phyloP scores from a whole-genome alignment of 345 rosid species.

The Pistacia integerrima region DNA sequence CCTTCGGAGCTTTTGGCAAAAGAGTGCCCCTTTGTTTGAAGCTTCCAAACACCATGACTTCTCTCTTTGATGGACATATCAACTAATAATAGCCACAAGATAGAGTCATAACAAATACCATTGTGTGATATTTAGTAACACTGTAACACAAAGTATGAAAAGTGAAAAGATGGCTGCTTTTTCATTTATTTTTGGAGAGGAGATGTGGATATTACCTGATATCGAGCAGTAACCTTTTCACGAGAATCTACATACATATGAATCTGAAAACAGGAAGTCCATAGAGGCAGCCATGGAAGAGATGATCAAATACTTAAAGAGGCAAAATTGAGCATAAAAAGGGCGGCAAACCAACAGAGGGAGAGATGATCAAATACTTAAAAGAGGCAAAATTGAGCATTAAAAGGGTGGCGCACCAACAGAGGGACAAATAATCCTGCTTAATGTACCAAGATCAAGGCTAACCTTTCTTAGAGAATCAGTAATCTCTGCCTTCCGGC shows the following conservation, averaged over 20 bases:
- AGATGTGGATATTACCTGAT: slow-evolving; percentile 65
- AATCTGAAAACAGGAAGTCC: slow-evolving; percentile 49
- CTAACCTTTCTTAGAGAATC: slow-evolving; percentile 80
- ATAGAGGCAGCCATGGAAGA: not conserved
- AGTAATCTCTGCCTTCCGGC: slow-evolving; percentile 81
- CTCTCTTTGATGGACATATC: slow-evolving; percentile 95
- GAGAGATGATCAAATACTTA: not conserved
- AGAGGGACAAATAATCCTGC: slow-evolving; percentile 2
- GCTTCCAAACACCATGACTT: slow-evolving; percentile 88
- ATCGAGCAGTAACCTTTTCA: slow-evolving; percentile 93
- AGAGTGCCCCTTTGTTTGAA: slow-evolving; percentile 87
- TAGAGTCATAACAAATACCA: not conserved
- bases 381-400: not conserved
- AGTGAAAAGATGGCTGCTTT: not conserved
- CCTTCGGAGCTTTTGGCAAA: slow-evolving; percentile 95
- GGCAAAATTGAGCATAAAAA: no score
- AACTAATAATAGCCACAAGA: slow-evolving; percentile 40
- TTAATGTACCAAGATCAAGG: slow-evolving; percentile 9
- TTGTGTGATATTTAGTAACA: not conserved
- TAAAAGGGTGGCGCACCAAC: not conserved
- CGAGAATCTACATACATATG: slow-evolving; percentile 82
- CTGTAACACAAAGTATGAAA: no score
- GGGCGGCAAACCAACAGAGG: no score
- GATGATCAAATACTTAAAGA: not conserved
- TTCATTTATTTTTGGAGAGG: not conserved